These are phyloP conservation scores for Drosera capensis DNA, from an alignment of 148 eudicot genomes.

Conservation along the genomic window DNA sequence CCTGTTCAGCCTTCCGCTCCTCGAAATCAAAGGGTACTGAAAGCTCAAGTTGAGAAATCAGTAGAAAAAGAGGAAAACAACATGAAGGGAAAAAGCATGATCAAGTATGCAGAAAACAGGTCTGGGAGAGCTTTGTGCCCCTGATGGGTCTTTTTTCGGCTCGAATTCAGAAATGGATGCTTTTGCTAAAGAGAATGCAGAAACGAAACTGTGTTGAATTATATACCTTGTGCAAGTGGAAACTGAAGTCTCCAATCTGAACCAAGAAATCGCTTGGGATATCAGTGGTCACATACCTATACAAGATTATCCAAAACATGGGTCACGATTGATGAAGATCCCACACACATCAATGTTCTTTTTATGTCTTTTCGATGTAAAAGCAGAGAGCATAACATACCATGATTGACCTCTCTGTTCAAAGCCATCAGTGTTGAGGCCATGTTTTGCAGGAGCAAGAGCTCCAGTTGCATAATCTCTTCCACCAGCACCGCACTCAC, in stretches of 20 bases:
- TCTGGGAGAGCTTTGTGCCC: too few species aligned
- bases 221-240: conserved; percentile 96
- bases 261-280: conserved; percentile 82
- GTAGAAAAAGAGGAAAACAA: neutral
- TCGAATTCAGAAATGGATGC: too few species aligned
- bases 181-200: too few species aligned
- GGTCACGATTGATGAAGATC: neutral
- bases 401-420: conserved; percentile 92
- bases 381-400: conserved; percentile 21
- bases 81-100: neutral
- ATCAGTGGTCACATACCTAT: conserved; percentile 84
- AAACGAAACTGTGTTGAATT: neutral
- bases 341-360: neutral
- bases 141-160: too few species aligned
- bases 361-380: neutral
- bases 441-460: conserved; percentile 39
- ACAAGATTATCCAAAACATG: neutral
- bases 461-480: conserved; percentile 60
- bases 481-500: conserved; percentile 43
- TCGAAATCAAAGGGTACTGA: conserved; percentile 77
- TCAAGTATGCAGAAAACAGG: too few species aligned
- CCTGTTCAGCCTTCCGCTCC: conserved; percentile 80
- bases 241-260: conserved; percentile 63
- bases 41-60: conserved; percentile 1
- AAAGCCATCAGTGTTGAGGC: conserved; percentile 71